Conservation (phyloP, 805 yeast species). For the Zygosaccharomyces siamensis region DNA sequence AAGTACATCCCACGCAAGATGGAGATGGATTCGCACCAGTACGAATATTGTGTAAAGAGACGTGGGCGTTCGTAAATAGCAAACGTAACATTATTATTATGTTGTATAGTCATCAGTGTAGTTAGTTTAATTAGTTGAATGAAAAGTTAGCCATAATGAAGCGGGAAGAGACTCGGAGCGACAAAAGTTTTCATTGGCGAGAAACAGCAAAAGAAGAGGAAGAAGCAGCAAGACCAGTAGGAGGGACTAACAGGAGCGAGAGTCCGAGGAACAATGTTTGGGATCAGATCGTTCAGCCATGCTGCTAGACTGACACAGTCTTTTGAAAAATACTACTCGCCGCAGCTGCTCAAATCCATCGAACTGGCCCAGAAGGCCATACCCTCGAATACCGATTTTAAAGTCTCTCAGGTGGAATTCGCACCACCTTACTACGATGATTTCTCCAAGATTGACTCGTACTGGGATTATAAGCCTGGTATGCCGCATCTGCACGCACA, state of each 20-base stretch:
- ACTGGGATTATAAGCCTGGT: constrained; percentile 56
- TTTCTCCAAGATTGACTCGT: constrained; percentile 62
- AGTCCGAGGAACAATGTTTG: neutral
- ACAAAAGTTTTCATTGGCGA: neutral
- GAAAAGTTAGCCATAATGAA: neutral
- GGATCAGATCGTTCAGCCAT: constrained; percentile 15
- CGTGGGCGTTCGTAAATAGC: neutral
- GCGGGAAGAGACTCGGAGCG: neutral
- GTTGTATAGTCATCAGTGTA: neutral
- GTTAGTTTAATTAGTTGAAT: neutral
- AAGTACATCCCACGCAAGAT: constrained; percentile 58
- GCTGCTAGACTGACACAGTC: constrained; percentile 26
- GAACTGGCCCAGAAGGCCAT: constrained; percentile 73
- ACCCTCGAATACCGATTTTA: constrained; percentile 53
- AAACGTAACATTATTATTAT: neutral
- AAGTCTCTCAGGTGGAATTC: constrained; percentile 46
- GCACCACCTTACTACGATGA: constrained; percentile 72
- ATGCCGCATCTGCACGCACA: constrained; percentile 26
- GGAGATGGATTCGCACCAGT: constrained; percentile 3
- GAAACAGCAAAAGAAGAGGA: neutral
- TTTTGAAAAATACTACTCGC: constrained; percentile 68
- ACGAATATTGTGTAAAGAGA: constrained; percentile 4
- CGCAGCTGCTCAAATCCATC: constrained; percentile 75
- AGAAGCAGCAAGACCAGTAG: neutral
- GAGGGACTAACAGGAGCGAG: no score